Base-by-base conservation (phyloP, 129 eudicot species). In the Kitagawia praeruptora region DNA sequence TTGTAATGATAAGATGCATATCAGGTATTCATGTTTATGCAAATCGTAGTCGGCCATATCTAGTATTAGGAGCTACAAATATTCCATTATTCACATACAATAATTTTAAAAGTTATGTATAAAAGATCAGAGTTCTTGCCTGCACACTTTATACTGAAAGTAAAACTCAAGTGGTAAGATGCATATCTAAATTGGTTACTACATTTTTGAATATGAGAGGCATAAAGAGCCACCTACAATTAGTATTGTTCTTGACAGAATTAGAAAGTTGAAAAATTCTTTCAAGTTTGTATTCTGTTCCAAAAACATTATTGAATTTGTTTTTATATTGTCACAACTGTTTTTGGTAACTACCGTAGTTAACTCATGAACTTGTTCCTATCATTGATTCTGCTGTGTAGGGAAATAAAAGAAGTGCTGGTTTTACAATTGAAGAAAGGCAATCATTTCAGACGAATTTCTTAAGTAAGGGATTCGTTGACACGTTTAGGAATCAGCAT, bases 381-480 rank as follows among this genome's bases (percentile, higher is more conserved):
- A 45, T 77, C 42, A 54, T 37, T 72, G 63, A 13, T 19, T 72
- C 58, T 44, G 80, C 69, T 80, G 8, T 76, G 25, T 80, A 96
- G 99, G 99, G 99, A 81, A 96, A 96, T 81, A 96, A 84, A 77
- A 85, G 97, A 83, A 96, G 95, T 89, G 99, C 97, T 49, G 99
- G 99, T 70, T 96, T 96, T 83, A 96, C 99, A 37, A 83, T 77
- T 23, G 99, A 96, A 81, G 99, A 96, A 87, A 92, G 99, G 84
- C 83, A 61, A 13, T 96, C 99, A 80, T 92, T 96, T 25, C 85
- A 92, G 81, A 87, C 82, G 9, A 92, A 90, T 83, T 96, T 89
- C 51, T 79, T 96, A 51, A 85, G 91, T 8, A 87, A 83, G 75
- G 99, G 97, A 79, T 92, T 92, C 67, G 91, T 96, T 31, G 99